Conservation (phyloP, 306 rosid species). For the Crotalaria pallida region DNA sequence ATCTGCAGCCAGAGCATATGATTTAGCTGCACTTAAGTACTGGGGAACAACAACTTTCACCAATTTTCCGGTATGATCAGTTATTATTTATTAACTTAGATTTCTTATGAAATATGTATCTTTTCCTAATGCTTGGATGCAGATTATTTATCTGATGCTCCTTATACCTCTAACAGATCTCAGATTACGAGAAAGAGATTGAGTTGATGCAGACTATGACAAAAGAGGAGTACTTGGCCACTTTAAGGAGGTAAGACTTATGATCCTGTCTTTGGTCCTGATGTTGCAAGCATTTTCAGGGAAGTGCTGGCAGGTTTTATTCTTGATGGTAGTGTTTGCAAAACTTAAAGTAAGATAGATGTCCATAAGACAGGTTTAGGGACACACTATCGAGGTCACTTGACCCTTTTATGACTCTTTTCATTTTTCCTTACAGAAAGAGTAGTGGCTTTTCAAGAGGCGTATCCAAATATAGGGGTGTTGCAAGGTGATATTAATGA, state of each 20-base stretch:
- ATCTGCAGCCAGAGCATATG: slow-evolving; percentile 82
- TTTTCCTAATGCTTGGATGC: slow-evolving; percentile 9
- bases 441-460: slow-evolving; percentile 90
- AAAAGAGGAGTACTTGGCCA: slow-evolving; percentile 76
- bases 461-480: slow-evolving; percentile 78
- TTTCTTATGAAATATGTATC: background rate
- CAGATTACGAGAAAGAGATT: slow-evolving; percentile 56
- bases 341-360: background rate
- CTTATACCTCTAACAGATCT: slow-evolving; percentile 32
- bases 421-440: slow-evolving; percentile 38
- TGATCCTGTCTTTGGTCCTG: background rate
- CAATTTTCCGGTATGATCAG: slow-evolving; percentile 59
- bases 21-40: slow-evolving; percentile 75
- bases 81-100: background rate
- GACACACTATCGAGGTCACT: background rate
- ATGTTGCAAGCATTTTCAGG: background rate
- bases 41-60: slow-evolving; percentile 77
- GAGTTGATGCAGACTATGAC: slow-evolving; percentile 71
- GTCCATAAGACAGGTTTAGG: background rate
- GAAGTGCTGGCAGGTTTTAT: background rate
- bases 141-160: background rate
- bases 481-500: slow-evolving; percentile 53
- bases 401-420: background rate
- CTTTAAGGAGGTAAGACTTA: slow-evolving; percentile 58
- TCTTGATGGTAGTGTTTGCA: background rate